phyloP scores from a whole-genome alignment of 1,139 yeast species.

The Yamadazyma trypodendri region DNA sequence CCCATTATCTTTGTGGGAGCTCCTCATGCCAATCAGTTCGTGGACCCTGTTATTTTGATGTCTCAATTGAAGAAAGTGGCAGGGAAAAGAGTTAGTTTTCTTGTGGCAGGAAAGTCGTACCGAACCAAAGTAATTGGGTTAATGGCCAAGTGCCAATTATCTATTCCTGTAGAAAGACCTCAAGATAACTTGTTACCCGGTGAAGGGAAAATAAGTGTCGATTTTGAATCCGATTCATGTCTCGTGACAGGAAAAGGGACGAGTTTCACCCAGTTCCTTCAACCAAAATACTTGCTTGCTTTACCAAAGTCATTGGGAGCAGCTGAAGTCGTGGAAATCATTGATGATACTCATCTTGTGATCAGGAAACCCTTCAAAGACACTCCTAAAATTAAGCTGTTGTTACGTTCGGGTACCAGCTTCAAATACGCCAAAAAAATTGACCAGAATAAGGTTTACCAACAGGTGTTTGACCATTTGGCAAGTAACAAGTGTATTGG shows the following conservation, averaged over 20 bases:
- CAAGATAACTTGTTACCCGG: slow-evolving; percentile 75
- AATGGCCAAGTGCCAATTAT: slow-evolving; percentile 69
- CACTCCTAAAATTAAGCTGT: slow-evolving; percentile 40
- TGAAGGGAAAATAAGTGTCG: slow-evolving; percentile 56
- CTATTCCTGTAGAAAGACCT: slow-evolving; percentile 89
- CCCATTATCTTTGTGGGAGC: slow-evolving; percentile 95
- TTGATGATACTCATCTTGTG: slow-evolving; percentile 72
- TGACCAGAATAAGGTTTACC: slow-evolving; percentile 81
- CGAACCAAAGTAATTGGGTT: slow-evolving; percentile 67
- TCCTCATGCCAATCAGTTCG: slow-evolving; percentile 96
- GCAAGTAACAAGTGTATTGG: slow-evolving; percentile 82
- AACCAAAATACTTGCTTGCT: slow-evolving; percentile 67
- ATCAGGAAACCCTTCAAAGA: slow-evolving; percentile 71
- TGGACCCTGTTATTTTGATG: slow-evolving; percentile 85
- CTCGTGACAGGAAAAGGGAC: slow-evolving; percentile 67
- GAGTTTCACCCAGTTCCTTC: slow-evolving; percentile 63
- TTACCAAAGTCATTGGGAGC: slow-evolving; percentile 80
- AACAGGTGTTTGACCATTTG: slow-evolving; percentile 78
- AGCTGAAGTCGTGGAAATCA: slow-evolving; percentile 64
- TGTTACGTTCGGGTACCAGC: slow-evolving; percentile 52
- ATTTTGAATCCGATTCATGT: slow-evolving; percentile 46
- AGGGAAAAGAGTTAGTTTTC: slow-evolving; percentile 64
- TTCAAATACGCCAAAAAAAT: slow-evolving; percentile 80
- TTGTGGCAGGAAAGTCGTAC: slow-evolving; percentile 84
- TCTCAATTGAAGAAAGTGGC: slow-evolving; percentile 74